Conservation (phyloP, 306 rosid genomes). For the Malus fusca region DNA sequence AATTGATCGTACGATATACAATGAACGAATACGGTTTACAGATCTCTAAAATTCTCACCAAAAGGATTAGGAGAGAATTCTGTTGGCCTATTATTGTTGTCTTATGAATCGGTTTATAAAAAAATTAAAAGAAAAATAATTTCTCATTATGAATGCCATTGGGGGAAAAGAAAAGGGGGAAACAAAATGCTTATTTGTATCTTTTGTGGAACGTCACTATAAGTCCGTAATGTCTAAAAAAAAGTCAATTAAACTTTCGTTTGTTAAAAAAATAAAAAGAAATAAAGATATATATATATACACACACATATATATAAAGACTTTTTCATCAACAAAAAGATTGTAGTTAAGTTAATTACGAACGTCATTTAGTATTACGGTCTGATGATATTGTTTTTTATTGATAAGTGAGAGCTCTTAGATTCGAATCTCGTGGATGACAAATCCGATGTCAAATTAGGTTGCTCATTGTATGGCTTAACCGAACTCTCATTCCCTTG, state of each 20-base stretch:
- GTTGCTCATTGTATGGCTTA: rapidly evolving
- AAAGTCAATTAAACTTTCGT: not conserved
- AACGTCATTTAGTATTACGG: no score
- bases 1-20: rapidly evolving
- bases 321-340: no score
- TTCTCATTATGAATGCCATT: not conserved
- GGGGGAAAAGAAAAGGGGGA: not conserved
- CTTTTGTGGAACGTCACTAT: not conserved
- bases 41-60: rapidly evolving
- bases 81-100: not conserved
- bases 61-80: rapidly evolving
- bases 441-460: no score
- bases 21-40: no score
- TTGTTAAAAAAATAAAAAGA: no score
- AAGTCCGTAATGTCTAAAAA: not conserved
- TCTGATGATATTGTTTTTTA: no score
- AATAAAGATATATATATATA: no score
- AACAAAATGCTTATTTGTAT: not conserved
- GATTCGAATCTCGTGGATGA: no score
- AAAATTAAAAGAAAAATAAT: not conserved
- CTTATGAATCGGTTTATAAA: not conserved
- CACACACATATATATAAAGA: no score
- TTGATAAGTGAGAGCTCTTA: no score
- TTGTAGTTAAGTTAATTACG: no score
- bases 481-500: rapidly evolving